Base-by-base conservation (phyloP, 495 filamentous ascomycete species). In the Glarea lozoyensis region DNA sequence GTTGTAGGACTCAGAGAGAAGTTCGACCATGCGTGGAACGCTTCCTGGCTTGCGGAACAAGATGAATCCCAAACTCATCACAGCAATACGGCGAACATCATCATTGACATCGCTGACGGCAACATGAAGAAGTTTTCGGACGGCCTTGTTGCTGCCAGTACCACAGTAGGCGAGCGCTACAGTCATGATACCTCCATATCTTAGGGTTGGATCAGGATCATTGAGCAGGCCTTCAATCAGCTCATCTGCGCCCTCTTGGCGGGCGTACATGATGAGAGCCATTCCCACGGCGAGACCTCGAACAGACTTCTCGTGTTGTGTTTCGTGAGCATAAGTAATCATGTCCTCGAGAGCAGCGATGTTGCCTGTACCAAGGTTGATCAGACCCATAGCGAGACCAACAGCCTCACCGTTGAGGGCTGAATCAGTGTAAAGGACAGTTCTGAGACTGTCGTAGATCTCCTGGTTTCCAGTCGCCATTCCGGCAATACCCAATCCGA, bases 121-220 rank as follows among this genome's bases (percentile, higher is more conserved):
- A 40, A 92, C 81, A 53, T 99, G 93, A 4, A 99, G 78, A n/a
- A 99, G 75, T 61, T 92, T 90, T 31, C 93, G 86, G 23, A 99
- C 88, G 19, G 93, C 93, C 70, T 97, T 96, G 72, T 99, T 99
- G 78, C 87, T 94, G 16, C 89, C 84, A 39, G 82, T 94, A 25
- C 93, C 93, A 63, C 89, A 96, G 63, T 97, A 99, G 7, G 93
- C 93, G 58, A 99, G 70, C 21, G 93, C 92, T 25, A 97, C 84
- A n/a, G 92, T 96, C 80, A 96, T 89, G 57, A 99, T 94, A 68
- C 93, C 93, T 53, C 93, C 93, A 54, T 99, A 99, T 45, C 93
- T 78, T 38, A 99, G 68, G 19, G 86, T 86, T 50, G 92, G 86
- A 55, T 99, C 92, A 3, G 92, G 87, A 52, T 97, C 93, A 48